phyloP scores from a whole-genome alignment of 495 filamentous ascomycete species.

The Penicillium lagena region DNA sequence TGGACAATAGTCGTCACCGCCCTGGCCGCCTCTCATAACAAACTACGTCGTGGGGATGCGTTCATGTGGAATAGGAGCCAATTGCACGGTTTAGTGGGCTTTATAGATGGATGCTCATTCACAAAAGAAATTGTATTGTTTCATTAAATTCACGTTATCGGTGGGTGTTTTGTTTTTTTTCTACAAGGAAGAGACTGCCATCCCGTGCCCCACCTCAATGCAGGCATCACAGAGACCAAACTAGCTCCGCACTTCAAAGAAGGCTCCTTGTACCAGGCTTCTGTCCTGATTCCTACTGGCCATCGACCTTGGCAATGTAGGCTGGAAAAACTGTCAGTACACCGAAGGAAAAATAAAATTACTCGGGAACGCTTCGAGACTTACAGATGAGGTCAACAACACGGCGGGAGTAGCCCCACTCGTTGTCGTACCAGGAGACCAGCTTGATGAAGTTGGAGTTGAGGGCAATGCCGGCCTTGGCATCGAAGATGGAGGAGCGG shows the following conservation, averaged over 20 bases:
- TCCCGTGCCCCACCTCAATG: background rate
- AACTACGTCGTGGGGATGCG: background rate
- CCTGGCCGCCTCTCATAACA: too few relatives aligned
- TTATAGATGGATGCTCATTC: background rate
- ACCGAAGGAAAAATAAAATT: background rate
- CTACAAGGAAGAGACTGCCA: background rate
- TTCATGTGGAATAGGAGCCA: background rate
- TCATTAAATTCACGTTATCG: slow-evolving; percentile 29
- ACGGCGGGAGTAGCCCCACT: slow-evolving; percentile 97
- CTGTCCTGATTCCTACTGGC: slow-evolving; percentile 40
- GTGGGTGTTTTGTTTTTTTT: slow-evolving; percentile 10
- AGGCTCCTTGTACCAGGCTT: slow-evolving; percentile 26
- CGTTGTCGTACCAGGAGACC: slow-evolving; percentile 96
- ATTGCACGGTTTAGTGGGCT: background rate
- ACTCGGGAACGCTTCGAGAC: slow-evolving; percentile 4
- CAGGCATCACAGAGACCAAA: slow-evolving; percentile 3
- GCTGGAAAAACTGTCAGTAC: slow-evolving; percentile 26
- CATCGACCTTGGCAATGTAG: slow-evolving; percentile 88
- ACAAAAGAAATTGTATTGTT: slow-evolving; percentile 17
- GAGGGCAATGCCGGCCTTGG: slow-evolving; percentile 97
- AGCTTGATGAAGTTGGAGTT: slow-evolving; percentile 99
- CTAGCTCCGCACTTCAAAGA: slow-evolving; percentile 21
- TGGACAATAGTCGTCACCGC: slow-evolving; percentile 3
- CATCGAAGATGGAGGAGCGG: slow-evolving; percentile 96
- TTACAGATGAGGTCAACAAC: slow-evolving; percentile 85